Base-by-base conservation (phyloP, 192 early-diverging fungal species). In the Dissophora globulifera region DNA sequence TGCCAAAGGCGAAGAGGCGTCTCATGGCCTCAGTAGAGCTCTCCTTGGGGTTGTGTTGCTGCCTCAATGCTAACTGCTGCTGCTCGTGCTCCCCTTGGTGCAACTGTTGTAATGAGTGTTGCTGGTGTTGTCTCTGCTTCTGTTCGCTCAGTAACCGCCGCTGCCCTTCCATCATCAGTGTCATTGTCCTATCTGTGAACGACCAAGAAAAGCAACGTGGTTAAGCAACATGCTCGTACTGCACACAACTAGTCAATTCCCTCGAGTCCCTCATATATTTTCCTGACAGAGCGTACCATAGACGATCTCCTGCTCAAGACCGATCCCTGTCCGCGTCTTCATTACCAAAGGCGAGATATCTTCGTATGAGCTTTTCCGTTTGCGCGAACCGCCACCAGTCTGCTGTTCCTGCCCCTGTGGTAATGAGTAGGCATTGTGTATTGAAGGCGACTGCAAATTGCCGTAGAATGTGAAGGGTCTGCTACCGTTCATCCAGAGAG, bases 271-370 rank as follows among this genome's bases (percentile, higher is more conserved):
- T n/a, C n/a, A n/a, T n/a, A n/a, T n/a, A n/a, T n/a, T n/a, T n/a
- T n/a, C n/a, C n/a, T n/a, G n/a, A n/a, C n/a, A n/a, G n/a, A n/a
- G n/a, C n/a, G n/a, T 76, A 76, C 72, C 72, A 57, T 67, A 67
- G 4, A 76, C 64, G 46, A 76, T 76, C n/a, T 76, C 72, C 20
- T 66, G 31, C 33, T 76, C 72, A 50, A 76, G 64, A 15, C 72
- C 72, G 23, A 76, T 62, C 3, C 72, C 72, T 27, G 58, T 23
- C 12, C 72, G 56, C 15, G 72, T 76, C 33, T 76, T 76, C 63
- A 67, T 76, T 4, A 51, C 56, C 6, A 76, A 49, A 1, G 72
- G 72, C 38, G 72, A 76, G 1, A 55, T 62, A 50, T 76, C 72
- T 2, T 76, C 72, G 56, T 62, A 48, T 1, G 72, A 67, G 35